Evolutionary conservation across 352 stramenopile genomes (phyloP).

Genomic region (Blastocystis hominis): DNA sequence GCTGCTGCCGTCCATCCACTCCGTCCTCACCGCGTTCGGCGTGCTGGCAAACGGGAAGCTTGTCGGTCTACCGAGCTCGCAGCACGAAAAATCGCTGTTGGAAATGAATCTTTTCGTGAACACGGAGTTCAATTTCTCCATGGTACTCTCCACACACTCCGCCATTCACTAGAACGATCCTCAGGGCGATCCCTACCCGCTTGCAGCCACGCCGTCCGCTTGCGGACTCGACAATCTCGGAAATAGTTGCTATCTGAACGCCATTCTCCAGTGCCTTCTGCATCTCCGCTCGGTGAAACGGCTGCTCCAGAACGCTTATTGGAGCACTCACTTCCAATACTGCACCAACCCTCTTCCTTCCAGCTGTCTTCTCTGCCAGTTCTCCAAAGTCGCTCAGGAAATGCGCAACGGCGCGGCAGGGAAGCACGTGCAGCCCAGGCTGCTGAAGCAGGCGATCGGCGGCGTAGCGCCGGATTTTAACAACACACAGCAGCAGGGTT

Average conservation of each 20-base stretch:
- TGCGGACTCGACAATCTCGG: conserved; percentile 96
- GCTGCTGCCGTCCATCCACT: background rate
- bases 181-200: conserved; percentile 78
- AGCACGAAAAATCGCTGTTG: conserved; percentile 95
- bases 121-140: conserved; percentile 90
- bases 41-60: conserved; percentile 78
- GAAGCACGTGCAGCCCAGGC: conserved; percentile 36
- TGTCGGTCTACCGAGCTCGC: conserved; percentile 77
- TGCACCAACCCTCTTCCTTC: conserved; percentile 34
- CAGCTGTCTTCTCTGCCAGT: conserved; percentile 57
- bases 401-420: background rate
- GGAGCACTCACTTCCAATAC: background rate
- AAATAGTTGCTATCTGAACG: conserved; percentile 99
- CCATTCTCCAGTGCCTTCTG: conserved; percentile 83
- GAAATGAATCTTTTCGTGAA: conserved; percentile 94
- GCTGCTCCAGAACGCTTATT: background rate
- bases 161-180: conserved; percentile 78
- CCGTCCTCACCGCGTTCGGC: background rate
- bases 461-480: conserved; percentile 54
- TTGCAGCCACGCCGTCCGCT: conserved; percentile 77
- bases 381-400: conserved; percentile 55
- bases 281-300: background rate
- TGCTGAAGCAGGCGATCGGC: conserved; percentile 59
- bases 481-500: conserved; percentile 60
- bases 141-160: background rate